phyloP scores from a whole-genome alignment of 306 rosid genomes.

The Comarum palustre region DNA sequence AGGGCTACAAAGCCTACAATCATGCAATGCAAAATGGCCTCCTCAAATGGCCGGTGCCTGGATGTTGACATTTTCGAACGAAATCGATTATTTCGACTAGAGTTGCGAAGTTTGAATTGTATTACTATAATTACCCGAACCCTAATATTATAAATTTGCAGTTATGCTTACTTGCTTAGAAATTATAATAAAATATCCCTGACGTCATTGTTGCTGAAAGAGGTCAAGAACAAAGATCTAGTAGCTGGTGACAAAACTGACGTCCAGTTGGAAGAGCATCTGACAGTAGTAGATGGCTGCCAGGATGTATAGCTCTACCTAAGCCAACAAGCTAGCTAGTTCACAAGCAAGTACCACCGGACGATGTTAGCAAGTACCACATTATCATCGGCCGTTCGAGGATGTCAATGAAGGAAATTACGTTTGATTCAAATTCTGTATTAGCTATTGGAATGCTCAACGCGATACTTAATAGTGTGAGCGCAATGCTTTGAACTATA shows the following conservation, averaged over 20 bases:
- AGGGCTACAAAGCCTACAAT: not conserved
- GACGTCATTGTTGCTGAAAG: slow-evolving; percentile 16
- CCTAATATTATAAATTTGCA: not conserved
- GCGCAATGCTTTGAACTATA: no score
- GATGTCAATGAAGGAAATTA: no score
- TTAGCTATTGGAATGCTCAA: no score
- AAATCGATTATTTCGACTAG: not conserved
- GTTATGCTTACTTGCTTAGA: not conserved
- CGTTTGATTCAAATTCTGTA: no score
- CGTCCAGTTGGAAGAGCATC: slow-evolving; percentile 8
- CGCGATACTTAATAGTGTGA: no score
- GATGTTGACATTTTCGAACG: not conserved
- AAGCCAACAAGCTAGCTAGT: not conserved
- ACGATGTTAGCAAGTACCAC: not conserved
- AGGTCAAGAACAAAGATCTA: slow-evolving; percentile 29
- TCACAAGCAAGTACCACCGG: not conserved
- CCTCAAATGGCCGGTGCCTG: not conserved
- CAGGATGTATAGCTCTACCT: not conserved
- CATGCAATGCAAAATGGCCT: not conserved
- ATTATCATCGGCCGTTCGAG: no score
- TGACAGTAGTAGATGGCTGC: not conserved
- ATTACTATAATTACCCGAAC: not conserved
- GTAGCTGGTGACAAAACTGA: slow-evolving; percentile 27
- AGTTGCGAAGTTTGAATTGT: not conserved
- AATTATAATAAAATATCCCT: not conserved